These are phyloP conservation scores for Xylaria hypoxylon DNA, from an alignment of 2,329 filamentous ascomycete species.

Conservation along the genomic window DNA sequence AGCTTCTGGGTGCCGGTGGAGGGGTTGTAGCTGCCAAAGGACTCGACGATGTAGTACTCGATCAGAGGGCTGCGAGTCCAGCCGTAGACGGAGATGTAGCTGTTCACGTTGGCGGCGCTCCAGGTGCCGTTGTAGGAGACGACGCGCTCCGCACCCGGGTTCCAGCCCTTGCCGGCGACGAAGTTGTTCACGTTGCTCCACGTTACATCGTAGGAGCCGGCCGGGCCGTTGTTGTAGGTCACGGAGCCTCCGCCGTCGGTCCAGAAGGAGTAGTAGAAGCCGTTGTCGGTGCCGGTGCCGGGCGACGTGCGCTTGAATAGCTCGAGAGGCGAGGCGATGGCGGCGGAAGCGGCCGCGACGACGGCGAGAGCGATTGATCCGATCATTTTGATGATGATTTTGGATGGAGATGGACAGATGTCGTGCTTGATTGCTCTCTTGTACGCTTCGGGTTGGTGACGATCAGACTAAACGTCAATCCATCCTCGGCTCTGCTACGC, in stretches of 20 bases:
- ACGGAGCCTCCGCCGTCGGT: slow-evolving; percentile 64
- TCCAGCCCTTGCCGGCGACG: slow-evolving; percentile 64
- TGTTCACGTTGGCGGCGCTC: slow-evolving; percentile 42
- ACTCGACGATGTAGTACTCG: slow-evolving; percentile 58
- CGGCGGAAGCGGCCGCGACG: slow-evolving; percentile 29
- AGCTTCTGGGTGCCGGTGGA: slow-evolving; percentile 51
- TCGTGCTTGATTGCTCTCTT: slow-evolving; percentile 1
- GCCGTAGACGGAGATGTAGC: slow-evolving; percentile 53
- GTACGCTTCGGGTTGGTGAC: slow-evolving; percentile 11
- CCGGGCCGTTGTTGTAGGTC: slow-evolving; percentile 65
- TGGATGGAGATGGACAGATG: not conserved
- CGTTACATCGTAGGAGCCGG: slow-evolving; percentile 60
- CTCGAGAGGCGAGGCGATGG: slow-evolving; percentile 45
- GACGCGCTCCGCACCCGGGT: slow-evolving; percentile 41
- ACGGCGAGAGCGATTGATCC: slow-evolving; percentile 35
- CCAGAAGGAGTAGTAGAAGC: slow-evolving; percentile 72
- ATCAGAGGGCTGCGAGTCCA: slow-evolving; percentile 56
- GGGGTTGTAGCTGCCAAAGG: slow-evolving; percentile 58
- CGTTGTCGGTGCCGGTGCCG: slow-evolving; percentile 65
- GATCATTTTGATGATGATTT: slow-evolving; percentile 26
- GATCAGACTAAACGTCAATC: not conserved
- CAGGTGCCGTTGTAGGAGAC: slow-evolving; percentile 33
- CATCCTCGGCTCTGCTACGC: not conserved
- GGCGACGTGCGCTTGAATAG: slow-evolving; percentile 51
- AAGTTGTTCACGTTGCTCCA: slow-evolving; percentile 59